A percentile compares a stretch with the other conserved stretches of the same genome.
These are phyloP conservation scores for Neurospora sp. DNA, from an alignment of 2,329 filamentous ascomycete genomes.

Conservation along the genomic window DNA sequence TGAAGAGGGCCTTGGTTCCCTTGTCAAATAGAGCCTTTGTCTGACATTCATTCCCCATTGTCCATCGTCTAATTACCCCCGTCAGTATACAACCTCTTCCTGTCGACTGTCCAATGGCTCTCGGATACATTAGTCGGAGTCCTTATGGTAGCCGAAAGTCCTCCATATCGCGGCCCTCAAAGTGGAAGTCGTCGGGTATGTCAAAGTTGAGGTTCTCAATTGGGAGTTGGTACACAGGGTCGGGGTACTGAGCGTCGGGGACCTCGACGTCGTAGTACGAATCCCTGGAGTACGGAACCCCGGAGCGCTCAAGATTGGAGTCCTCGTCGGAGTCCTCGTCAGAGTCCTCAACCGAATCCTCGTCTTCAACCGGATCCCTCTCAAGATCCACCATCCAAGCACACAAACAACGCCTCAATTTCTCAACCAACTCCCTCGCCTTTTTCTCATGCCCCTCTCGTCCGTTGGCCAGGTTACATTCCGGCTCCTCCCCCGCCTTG, in stretches of 20 bases:
- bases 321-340: neutral
- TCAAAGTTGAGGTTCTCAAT: neutral
- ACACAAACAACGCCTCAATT: neutral
- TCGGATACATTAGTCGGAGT: neutral
- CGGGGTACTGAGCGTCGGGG: neutral
- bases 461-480: neutral
- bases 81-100: neutral
- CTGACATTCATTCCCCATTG: neutral
- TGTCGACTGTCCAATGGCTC: neutral
- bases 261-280: neutral
- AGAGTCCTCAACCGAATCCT: neutral
- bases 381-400: neutral
- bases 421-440: neutral
- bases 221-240: neutral
- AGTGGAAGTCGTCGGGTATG: neutral
- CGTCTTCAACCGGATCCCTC: neutral
- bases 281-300: neutral
- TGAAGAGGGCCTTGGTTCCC: neutral
- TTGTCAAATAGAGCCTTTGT: neutral
- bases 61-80: neutral
- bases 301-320: neutral
- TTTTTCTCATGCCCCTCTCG: neutral
- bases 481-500: neutral
- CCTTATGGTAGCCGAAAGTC: neutral
- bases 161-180: neutral